These are phyloP conservation scores for Tylopilus subfusipes DNA, from an alignment of 768 basidiomycete genomes.

Conservation along the genomic window DNA sequence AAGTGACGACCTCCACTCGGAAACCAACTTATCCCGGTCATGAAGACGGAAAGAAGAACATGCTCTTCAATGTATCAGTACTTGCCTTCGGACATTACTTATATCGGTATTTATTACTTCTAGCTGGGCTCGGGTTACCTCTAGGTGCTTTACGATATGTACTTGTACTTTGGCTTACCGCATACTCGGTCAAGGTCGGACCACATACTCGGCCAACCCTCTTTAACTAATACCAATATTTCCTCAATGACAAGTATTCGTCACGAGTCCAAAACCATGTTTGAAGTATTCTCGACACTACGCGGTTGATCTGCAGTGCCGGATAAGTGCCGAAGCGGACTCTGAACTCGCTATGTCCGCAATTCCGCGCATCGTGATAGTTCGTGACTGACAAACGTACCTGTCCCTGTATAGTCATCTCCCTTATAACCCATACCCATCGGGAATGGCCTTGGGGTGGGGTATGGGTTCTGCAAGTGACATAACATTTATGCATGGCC, in stretches of 20 bases:
- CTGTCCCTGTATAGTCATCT: no score
- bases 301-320: no score
- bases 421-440: no score
- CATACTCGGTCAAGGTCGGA: background rate
- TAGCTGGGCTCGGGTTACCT: constrained; percentile 10
- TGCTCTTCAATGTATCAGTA: constrained; percentile 21
- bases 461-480: no score
- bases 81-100: constrained; percentile 13
- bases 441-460: no score
- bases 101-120: constrained; percentile 28
- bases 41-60: constrained; percentile 2
- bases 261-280: background rate
- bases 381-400: no score
- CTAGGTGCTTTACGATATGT: constrained; percentile 3
- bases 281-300: no score
- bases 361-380: no score
- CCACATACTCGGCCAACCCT: background rate
- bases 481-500: no score
- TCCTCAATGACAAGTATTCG: background rate
- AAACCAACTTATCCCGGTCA: background rate
- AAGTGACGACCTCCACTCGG: background rate
- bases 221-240: background rate
- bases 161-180: background rate
- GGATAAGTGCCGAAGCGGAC: no score
- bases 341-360: no score